Evolutionary conservation across 768 basidiomycete species (phyloP).

Genomic region (Symmetrospora coprosmae): DNA sequence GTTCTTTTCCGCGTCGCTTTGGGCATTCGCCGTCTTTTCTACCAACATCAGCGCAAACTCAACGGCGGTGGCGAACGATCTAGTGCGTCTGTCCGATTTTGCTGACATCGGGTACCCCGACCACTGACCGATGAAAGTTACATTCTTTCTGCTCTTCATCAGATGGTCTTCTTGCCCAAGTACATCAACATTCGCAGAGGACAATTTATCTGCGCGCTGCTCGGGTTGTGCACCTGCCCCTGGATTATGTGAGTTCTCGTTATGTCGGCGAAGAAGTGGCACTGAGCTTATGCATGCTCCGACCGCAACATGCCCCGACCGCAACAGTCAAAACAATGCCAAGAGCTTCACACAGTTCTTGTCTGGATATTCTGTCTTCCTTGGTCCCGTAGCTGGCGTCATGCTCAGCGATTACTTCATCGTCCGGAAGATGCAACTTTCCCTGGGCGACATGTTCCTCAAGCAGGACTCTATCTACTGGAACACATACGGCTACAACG

Average conservation of each 20-base stretch:
- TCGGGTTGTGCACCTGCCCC: slow-evolving; percentile 39
- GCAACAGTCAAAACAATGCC: slow-evolving; percentile 38
- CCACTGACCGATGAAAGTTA: too few relatives aligned
- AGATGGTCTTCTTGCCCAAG: background rate
- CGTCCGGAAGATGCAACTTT: slow-evolving; percentile 43
- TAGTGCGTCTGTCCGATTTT: too few relatives aligned
- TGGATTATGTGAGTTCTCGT: slow-evolving; percentile 4
- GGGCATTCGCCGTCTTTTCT: background rate
- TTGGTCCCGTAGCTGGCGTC: slow-evolving; percentile 49
- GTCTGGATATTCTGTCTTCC: slow-evolving; percentile 69
- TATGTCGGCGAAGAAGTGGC: too few relatives aligned
- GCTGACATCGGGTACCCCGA: too few relatives aligned
- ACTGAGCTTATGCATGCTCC: too few relatives aligned
- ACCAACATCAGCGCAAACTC: slow-evolving; percentile 5
- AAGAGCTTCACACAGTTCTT: slow-evolving; percentile 60
- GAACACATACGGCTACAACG: slow-evolving; percentile 25
- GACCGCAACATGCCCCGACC: too few relatives aligned
- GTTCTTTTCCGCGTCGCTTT: background rate
- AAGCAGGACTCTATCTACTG: slow-evolving; percentile 19
- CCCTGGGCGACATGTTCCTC: background rate
- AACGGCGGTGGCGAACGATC: background rate
- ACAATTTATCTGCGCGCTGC: slow-evolving; percentile 47
- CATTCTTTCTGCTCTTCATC: too few relatives aligned
- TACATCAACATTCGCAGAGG: slow-evolving; percentile 47
- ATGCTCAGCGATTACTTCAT: slow-evolving; percentile 50